Percentiles rank a stretch among this genome's conserved stretches.
Evolutionary conservation across 2,329 filamentous ascomycete genomes (phyloP).

Genomic region (Aspergillus pseudoviridinutans): DNA sequence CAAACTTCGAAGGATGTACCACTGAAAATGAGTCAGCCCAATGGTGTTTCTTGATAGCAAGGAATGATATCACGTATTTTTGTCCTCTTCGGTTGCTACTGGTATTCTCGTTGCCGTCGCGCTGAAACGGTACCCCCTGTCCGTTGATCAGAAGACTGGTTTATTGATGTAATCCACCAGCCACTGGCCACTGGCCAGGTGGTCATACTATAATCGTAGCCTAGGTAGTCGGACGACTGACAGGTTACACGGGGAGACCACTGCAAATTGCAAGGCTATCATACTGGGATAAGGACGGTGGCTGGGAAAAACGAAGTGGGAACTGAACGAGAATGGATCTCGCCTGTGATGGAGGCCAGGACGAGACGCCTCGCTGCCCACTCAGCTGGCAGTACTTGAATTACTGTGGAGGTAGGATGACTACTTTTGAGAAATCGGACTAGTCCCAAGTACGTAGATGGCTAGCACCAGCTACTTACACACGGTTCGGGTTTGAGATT

Average conservation of each 20-base stretch:
- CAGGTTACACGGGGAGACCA: neutral
- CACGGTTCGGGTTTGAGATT: neutral
- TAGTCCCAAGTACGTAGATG: neutral
- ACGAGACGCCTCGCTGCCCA: neutral
- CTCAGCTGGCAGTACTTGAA: neutral
- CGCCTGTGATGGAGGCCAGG: too few relatives aligned
- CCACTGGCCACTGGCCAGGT: neutral
- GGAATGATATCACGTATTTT: neutral
- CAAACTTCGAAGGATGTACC: neutral
- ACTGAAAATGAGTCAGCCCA: neutral
- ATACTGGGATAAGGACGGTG: neutral
- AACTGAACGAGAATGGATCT: neutral
- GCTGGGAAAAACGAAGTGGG: neutral
- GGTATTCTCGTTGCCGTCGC: neutral
- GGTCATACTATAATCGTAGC: neutral
- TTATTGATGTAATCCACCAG: neutral
- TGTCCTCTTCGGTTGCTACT: neutral
- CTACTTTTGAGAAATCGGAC: neutral
- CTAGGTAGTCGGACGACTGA: neutral
- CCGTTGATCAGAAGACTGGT: neutral
- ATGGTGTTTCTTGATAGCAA: neutral
- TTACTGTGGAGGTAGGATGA: neutral
- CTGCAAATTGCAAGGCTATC: neutral
- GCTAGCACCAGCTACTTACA: neutral
- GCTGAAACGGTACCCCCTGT: neutral